Conservation (phyloP, 495 filamentous ascomycete species). For the Thermothielavioides terrestris region DNA sequence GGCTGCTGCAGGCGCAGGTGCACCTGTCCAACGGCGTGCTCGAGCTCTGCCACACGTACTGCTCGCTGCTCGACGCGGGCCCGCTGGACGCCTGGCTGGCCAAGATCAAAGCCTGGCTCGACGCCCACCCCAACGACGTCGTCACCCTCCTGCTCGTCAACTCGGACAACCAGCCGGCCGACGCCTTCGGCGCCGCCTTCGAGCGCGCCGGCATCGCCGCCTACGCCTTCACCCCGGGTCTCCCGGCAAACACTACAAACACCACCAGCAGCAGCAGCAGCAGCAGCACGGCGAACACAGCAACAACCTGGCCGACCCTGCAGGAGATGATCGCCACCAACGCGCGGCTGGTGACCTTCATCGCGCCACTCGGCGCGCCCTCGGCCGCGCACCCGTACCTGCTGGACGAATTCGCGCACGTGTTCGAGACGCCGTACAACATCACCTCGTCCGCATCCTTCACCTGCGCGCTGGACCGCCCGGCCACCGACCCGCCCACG, state of each 20-base stretch:
- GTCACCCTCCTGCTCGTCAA: constrained; percentile 64
- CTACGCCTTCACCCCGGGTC: constrained; percentile 57
- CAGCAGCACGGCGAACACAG: constrained; percentile 37
- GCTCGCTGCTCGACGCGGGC: constrained; percentile 57
- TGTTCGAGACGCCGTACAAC: constrained; percentile 65
- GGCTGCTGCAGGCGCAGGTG: constrained; percentile 62
- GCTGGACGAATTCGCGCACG: constrained; percentile 58
- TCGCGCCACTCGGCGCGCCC: constrained; percentile 47
- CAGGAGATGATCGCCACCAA: constrained; percentile 50
- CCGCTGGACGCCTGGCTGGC: constrained; percentile 47
- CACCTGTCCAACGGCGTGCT: constrained; percentile 46
- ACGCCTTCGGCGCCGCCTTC: constrained; percentile 47
- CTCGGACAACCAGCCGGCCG: constrained; percentile 44
- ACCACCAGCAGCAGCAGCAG: too few relatives aligned
- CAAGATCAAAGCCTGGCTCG: constrained; percentile 55
- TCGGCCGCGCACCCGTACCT: constrained; percentile 46
- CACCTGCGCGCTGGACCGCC: constrained; percentile 58
- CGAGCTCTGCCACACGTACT: constrained; percentile 58
- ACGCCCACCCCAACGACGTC: constrained; percentile 56
- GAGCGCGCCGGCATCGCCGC: constrained; percentile 42
- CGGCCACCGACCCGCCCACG: constrained; percentile 31
- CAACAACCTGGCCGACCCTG: constrained; percentile 55
- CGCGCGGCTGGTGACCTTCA: constrained; percentile 54
- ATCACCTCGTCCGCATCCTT: constrained; percentile 43
- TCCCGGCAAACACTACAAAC: too few relatives aligned